phyloP scores from a whole-genome alignment of 768 basidiomycete genomes.

The Candolleomyces eurysporus region DNA sequence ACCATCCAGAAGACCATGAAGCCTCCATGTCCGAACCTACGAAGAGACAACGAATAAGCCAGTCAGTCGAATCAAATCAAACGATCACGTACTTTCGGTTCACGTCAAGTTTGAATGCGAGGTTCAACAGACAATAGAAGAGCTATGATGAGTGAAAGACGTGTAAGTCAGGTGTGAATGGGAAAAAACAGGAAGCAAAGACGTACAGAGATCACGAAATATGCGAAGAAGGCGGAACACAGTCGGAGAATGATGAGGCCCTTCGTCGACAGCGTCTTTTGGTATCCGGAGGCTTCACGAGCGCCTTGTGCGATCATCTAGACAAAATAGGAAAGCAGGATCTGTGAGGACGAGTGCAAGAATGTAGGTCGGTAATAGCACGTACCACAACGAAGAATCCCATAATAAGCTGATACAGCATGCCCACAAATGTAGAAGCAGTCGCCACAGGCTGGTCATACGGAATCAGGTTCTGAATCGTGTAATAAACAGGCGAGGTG shows the following conservation, averaged over 20 bases:
- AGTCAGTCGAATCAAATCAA: background rate
- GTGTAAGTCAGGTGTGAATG: no score
- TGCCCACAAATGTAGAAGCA: conserved; percentile 51
- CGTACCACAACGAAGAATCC: conserved; percentile 41
- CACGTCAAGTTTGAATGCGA: conserved; percentile 61
- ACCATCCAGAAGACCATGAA: conserved; percentile 71
- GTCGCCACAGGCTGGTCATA: conserved; percentile 58
- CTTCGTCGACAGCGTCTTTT: conserved; percentile 20
- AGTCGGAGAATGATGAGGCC: conserved; percentile 33
- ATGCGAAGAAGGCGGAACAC: conserved; percentile 25
- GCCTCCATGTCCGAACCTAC: conserved; percentile 47
- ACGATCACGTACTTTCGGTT: conserved; percentile 35
- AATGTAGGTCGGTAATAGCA: background rate
- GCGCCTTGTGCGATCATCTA: conserved; percentile 30
- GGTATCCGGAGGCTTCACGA: conserved; percentile 29
- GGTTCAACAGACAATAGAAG: conserved; percentile 56
- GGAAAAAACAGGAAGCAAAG: no score
- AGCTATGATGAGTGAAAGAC: conserved; percentile 28
- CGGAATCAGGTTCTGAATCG: conserved; percentile 47
- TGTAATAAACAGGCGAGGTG: conserved; percentile 46
- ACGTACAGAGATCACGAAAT: conserved; percentile 38
- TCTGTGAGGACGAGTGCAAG: background rate
- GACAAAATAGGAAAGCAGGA: background rate
- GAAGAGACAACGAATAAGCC: background rate
- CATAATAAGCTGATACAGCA: conserved; percentile 51